phyloP scores from a whole-genome alignment of 2,329 filamentous ascomycete species.

The Fusarium praegraminearum region DNA sequence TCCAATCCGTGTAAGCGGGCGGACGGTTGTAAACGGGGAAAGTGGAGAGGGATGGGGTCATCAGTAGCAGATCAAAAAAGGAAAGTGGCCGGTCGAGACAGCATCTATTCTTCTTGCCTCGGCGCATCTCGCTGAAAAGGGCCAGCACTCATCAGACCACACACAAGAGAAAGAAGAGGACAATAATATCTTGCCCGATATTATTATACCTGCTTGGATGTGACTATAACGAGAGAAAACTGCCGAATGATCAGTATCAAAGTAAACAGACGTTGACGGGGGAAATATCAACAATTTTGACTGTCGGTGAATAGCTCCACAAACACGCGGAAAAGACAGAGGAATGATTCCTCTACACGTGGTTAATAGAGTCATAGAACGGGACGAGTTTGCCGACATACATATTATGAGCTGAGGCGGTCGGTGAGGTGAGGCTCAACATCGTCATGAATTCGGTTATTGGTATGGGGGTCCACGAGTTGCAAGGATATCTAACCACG shows the following conservation, averaged over 20 bases:
- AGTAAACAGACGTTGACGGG: conserved; percentile 1
- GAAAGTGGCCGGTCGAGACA: conserved; percentile 46
- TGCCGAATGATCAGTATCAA: not conserved
- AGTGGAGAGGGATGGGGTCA: conserved; percentile 27
- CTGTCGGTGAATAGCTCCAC: not conserved
- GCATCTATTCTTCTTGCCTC: conserved; percentile 36
- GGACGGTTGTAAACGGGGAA: conserved; percentile 7
- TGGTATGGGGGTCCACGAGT: conserved; percentile 25
- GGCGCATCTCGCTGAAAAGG: conserved; percentile 47
- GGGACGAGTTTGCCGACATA: conserved; percentile 22
- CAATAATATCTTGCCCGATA: conserved; percentile 26
- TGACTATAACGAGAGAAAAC: conserved; percentile 3
- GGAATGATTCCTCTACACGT: not conserved
- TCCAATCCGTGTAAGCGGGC: conserved; percentile 31
- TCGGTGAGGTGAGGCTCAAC: conserved; percentile 37
- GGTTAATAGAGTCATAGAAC: conserved; percentile 10
- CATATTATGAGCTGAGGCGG: conserved; percentile 29
- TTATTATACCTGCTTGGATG: conserved; percentile 16
- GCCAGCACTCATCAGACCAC: conserved; percentile 42
- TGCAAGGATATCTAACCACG: conserved; percentile 24
- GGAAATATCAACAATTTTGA: not conserved
- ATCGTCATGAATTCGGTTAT: conserved; percentile 34
- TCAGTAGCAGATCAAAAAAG: conserved; percentile 44
- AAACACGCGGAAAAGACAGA: conserved; percentile 6
- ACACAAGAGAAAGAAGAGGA: conserved; percentile 8